Percentiles rank a stretch among this genome's conserved stretches.
Evolutionary conservation across 2,329 filamentous ascomycete species (phyloP).

Genomic region (Aspergillus eucalypticola): DNA sequence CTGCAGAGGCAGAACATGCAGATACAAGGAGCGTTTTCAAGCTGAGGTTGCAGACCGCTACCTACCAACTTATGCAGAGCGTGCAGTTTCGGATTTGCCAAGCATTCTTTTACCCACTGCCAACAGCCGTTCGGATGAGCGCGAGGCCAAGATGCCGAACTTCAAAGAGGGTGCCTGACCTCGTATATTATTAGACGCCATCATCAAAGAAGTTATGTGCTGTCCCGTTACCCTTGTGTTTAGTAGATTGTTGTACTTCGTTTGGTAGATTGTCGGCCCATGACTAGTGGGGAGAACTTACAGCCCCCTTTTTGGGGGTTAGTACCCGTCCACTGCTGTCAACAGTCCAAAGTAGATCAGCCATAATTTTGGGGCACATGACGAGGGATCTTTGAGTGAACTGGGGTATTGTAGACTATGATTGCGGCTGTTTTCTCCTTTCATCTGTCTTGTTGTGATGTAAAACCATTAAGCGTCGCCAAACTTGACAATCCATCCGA

Average conservation of each 20-base stretch:
- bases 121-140: not conserved
- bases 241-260: too few species aligned
- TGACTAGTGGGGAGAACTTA: too few species aligned
- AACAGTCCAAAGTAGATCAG: too few species aligned
- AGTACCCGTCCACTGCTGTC: too few species aligned
- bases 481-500: slow-evolving; percentile 11
- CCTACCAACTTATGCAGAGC: not conserved
- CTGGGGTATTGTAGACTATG: too few species aligned
- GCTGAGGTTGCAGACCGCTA: not conserved
- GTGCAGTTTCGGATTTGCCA: not conserved
- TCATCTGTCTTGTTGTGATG: not conserved
- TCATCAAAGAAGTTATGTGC: too few species aligned
- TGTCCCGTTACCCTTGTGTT: too few species aligned
- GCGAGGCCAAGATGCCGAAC: not conserved
- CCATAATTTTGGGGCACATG: too few species aligned
- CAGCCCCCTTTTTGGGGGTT: too few species aligned
- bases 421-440: not conserved
- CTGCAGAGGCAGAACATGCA: not conserved
- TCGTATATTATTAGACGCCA: not conserved
- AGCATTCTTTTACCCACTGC: not conserved
- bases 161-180: not conserved
- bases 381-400: too few species aligned
- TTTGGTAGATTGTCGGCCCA: too few species aligned
- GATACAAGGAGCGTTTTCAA: not conserved
- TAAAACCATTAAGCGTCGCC: not conserved